Evolutionary conservation across 805 yeast species (phyloP).

Genomic region (Candida anglica): DNA sequence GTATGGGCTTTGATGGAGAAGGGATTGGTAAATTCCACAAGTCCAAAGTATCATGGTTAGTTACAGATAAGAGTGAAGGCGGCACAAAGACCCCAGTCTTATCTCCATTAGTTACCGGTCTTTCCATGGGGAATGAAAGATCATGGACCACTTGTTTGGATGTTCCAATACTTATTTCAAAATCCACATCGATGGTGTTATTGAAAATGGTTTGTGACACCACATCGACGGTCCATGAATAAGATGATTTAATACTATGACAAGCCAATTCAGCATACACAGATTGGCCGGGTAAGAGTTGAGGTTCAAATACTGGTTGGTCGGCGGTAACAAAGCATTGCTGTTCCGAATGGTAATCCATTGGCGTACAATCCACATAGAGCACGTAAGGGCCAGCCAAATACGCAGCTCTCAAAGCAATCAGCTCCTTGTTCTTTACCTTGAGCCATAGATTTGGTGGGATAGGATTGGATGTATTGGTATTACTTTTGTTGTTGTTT

Average conservation of each 20-base stretch:
- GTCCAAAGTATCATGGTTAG: constrained; percentile 56
- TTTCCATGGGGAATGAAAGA: constrained; percentile 18
- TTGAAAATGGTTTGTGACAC: constrained; percentile 76
- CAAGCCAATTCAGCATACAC: constrained; percentile 57
- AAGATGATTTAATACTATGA: constrained; percentile 54
- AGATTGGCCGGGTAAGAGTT: constrained; percentile 63
- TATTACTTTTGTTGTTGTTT: constrained; percentile 1
- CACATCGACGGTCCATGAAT: constrained; percentile 79
- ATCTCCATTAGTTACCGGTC: constrained; percentile 15
- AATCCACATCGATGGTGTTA: constrained; percentile 62
- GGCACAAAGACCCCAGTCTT: constrained; percentile 24
- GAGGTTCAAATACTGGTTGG: constrained; percentile 73
- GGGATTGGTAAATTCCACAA: constrained; percentile 72
- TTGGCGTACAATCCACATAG: constrained; percentile 76
- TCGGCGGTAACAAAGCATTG: constrained; percentile 66
- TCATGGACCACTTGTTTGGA: constrained; percentile 35
- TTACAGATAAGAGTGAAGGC: constrained; percentile 37
- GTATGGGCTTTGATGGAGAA: constrained; percentile 53
- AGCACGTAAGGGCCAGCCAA: constrained; percentile 85
- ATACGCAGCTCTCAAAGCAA: constrained; percentile 76
- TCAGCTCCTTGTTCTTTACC: constrained; percentile 67
- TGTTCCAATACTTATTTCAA: constrained; percentile 54
- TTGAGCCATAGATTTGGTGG: constrained; percentile 44
- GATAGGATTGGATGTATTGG: no score
- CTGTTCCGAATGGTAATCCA: constrained; percentile 53